Percentiles rank a stretch among this genome's conserved stretches.
These are phyloP conservation scores for Eragrostis nindensis DNA, from an alignment of 176 grass and related monocot species.

Conservation along the genomic window DNA sequence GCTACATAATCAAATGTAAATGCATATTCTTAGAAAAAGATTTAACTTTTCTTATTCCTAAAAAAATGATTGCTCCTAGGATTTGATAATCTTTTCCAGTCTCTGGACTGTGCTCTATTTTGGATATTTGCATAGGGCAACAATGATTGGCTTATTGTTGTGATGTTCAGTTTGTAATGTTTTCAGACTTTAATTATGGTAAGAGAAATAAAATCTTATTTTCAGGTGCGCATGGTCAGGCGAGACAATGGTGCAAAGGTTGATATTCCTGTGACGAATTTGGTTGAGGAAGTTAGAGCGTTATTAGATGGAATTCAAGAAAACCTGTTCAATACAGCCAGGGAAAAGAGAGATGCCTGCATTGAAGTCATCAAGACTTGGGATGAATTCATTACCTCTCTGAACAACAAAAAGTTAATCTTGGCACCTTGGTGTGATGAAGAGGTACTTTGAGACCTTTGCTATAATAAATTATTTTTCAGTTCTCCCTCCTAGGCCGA, in stretches of 20 bases:
- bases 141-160: constrained; percentile 13
- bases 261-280: constrained; percentile 62
- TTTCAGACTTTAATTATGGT: neutral
- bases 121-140: neutral
- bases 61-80: neutral
- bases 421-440: constrained; percentile 91
- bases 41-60: neutral
- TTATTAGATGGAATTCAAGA: constrained; percentile 67
- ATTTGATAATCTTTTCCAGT: neutral
- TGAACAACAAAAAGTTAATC: constrained; percentile 71
- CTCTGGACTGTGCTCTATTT: neutral
- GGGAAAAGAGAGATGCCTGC: constrained; percentile 85
- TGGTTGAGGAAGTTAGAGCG: constrained; percentile 67
- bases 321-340: constrained; percentile 79
- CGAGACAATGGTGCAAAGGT: constrained; percentile 84
- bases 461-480: neutral
- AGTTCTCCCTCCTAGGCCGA: too few relatives aligned
- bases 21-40: neutral
- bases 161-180: constrained; percentile 2
- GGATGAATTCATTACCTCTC: constrained; percentile 78
- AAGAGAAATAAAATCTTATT: constrained; percentile 5
- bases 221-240: constrained; percentile 77
- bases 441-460: constrained; percentile 54
- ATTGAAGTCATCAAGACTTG: constrained; percentile 73
- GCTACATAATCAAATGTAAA: neutral